Evolutionary conservation across 306 rosid species (phyloP).

Genomic region (Biancaea sappan): DNA sequence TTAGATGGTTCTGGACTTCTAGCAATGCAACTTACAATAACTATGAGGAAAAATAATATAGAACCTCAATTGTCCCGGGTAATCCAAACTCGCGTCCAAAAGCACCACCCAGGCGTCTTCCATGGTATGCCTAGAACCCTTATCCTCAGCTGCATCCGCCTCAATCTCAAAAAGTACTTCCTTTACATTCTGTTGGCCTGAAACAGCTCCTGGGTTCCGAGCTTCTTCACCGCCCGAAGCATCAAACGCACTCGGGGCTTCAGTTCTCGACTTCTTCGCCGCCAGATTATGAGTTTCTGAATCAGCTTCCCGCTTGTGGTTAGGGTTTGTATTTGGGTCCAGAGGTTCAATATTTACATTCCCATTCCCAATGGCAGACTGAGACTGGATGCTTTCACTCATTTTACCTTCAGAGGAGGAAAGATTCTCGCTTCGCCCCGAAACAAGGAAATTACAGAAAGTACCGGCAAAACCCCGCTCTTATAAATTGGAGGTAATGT

Average conservation of each 20-base stretch:
- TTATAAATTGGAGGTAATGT: neutral
- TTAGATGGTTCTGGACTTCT: neutral
- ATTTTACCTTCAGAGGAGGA: constrained; percentile 1
- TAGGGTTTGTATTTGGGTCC: constrained; percentile 21
- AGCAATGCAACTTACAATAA: neutral
- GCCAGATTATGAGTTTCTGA: constrained; percentile 11
- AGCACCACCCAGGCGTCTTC: constrained; percentile 84
- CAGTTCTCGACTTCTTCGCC: constrained; percentile 49
- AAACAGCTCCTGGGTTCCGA: constrained; percentile 11
- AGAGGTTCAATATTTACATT: constrained; percentile 19
- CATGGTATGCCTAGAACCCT: constrained; percentile 83
- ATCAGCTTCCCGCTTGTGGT: constrained; percentile 45
- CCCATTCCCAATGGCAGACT: constrained; percentile 30
- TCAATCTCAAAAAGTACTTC: constrained; percentile 59
- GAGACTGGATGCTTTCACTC: constrained; percentile 35
- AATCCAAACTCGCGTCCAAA: constrained; percentile 59
- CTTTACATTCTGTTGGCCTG: constrained; percentile 16
- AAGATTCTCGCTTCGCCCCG: neutral
- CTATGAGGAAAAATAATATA: neutral
- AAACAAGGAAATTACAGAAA: neutral
- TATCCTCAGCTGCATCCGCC: constrained; percentile 82
- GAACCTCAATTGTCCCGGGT: constrained; percentile 73
- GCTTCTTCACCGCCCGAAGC: neutral
- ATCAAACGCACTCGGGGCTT: neutral
- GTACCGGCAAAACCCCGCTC: neutral